Evolutionary conservation across 345 rosid genomes (phyloP), one percentile per base, ranked within the genome.

Genomic region (Murraya paniculata): DNA sequence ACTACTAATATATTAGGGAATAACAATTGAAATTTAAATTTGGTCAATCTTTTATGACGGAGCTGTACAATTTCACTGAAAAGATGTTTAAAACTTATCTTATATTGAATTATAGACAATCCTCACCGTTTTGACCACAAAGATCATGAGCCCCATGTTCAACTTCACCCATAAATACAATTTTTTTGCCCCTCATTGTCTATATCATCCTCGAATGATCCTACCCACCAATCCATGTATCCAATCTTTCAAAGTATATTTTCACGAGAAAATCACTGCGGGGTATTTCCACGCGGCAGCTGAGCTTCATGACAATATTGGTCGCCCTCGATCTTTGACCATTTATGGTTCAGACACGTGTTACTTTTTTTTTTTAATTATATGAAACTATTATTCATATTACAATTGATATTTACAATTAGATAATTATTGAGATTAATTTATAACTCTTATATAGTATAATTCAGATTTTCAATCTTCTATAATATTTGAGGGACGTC

Each of bases 231-330:
- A 22, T 22, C 35, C 35, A 24, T 31, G 64, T 55, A 27, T 21
- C 56, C 57, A 77, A 79, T 69, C 74, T 41, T 30, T 25, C 14
- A 8, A n/a, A 9, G n/a, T 41, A 22, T 9, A 45, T 31, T 33
- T 27, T 70, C 36, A 9, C 3, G 30, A 39, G 10, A 39, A 68
- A 68, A 27, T 9, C 14, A 1, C 28, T 48, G 60, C 28, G 59
- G 83, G 86, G 81, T 21, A n/a, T 8, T 73, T 77, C 73, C 86
- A 83, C 76, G 76, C 80, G 83, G 83, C 83, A 64, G 22, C 30
- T 33, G 1, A 1, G 24, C 72, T 61, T 27, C 6, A 1, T 0
- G 13, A 27, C 41, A 35, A 68, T 21, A 33, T 10, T 58, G 72
- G n/a, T 77, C 48, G 28, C 18, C 39, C 41, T 70, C 35, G 45